Base-by-base conservation (phyloP, 2,329 filamentous ascomycete species). In the Zymoseptoria passerinii region DNA sequence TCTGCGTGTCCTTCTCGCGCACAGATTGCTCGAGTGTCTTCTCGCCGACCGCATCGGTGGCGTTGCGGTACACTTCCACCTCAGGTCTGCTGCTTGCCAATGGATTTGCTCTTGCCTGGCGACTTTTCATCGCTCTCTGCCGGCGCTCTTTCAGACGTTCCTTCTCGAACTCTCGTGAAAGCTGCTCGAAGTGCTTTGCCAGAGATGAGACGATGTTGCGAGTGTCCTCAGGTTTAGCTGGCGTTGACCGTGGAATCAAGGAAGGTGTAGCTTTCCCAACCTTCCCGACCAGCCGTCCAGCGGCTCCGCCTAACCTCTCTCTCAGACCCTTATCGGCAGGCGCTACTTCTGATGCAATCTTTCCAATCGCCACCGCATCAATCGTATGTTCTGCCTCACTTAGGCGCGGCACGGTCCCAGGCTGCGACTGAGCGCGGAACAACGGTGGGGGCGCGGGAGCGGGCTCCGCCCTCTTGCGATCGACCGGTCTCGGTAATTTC, bases 151-250 rank as follows among this genome's bases (percentile, higher is more conserved):
- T 87, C 65, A 95, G 83, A 50, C 94, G 84, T 74, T 99, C 92
- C 67, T 92, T 95, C 70, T 96, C 91, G 65, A 99, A 99, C 70
- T 99, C 95, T 23, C 92, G 87, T 66, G 91, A 96, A 58, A 99
- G 80, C 72, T 97, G 92, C 73, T 99, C 95, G 70, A 99, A 97
- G 72, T 97, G 94, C 66, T 90, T 90, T 18, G 94, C 90, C 53
- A 99, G 80, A n/a, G 87, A 91, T 8, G 91, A 95, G 2, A 99
- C 94, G 67, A 88, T 89, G 18, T 56, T 56, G 20, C 50, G 61
- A 23, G 62, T 60, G 55, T 86, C 82, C 64, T 85, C 86, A 65
- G 82, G 85, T 70, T 86, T 89, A 53, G 72, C 69, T 54, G 88
- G 85, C 28, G 96, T 84, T 27, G 94, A 94, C 29, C 94, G 85